phyloP scores from a whole-genome alignment of 805 yeast species.

The Wickerhamomyces canadensis region DNA sequence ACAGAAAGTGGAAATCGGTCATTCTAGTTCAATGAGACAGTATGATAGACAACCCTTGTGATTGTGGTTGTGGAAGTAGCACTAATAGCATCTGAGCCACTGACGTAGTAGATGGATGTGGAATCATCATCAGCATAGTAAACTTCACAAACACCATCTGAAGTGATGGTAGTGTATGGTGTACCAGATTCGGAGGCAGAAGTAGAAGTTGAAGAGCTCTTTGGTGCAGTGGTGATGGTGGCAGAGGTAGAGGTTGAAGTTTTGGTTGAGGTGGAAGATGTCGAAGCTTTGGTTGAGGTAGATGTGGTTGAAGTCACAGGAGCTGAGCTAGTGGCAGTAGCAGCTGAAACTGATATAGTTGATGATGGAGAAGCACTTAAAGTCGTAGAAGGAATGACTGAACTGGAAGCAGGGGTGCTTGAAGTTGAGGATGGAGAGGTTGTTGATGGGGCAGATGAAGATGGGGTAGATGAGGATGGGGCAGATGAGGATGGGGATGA shows the following conservation, averaged over 20 bases:
- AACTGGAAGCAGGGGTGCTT: slow-evolving; percentile 1
- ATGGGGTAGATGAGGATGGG: not conserved
- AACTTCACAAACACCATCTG: slow-evolving; percentile 23
- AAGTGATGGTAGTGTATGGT: slow-evolving; percentile 17
- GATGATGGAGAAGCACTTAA: slow-evolving; percentile 1
- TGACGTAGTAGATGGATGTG: slow-evolving; percentile 17
- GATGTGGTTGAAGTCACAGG: slow-evolving; percentile 2
- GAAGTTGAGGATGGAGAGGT: slow-evolving; percentile 1
- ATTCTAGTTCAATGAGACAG: slow-evolving; percentile 11
- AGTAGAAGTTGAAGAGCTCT: slow-evolving; percentile 3
- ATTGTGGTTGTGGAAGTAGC: slow-evolving; percentile 24
- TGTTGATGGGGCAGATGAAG: not conserved
- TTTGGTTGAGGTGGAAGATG: slow-evolving; percentile 3
- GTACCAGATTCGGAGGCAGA: slow-evolving; percentile 6
- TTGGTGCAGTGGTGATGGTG: slow-evolving; percentile 10
- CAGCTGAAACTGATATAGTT: slow-evolving; percentile 5
- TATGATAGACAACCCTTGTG: slow-evolving; percentile 18
- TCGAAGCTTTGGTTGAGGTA: slow-evolving; percentile 5
- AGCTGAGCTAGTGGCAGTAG: slow-evolving; percentile 2
- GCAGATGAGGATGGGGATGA: slow-evolving; percentile 1
- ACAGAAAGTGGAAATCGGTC: no score
- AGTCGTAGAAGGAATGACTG: slow-evolving; percentile 3
- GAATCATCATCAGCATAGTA: slow-evolving; percentile 18
- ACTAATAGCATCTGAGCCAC: slow-evolving; percentile 24
- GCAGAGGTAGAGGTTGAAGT: slow-evolving; percentile 5